phyloP scores from a whole-genome alignment of 164 flowering plant species.

The Annona squamosa region DNA sequence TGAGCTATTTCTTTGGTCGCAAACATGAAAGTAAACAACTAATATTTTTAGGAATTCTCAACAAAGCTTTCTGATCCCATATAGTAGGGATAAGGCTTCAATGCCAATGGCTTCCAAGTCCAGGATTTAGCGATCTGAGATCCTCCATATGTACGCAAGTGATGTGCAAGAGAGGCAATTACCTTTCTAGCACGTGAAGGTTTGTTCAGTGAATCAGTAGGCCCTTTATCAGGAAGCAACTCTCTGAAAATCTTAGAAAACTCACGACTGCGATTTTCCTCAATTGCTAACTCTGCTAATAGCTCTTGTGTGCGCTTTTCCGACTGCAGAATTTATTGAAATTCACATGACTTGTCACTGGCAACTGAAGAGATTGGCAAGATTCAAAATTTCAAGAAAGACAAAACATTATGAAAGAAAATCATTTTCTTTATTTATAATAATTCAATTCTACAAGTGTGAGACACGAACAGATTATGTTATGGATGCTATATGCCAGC shows the following conservation, averaged over 20 bases:
- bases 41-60: too few species aligned
- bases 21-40: too few species aligned
- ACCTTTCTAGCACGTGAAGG: conserved; percentile 60
- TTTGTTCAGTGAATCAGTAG: conserved; percentile 26
- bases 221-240: conserved; percentile 40
- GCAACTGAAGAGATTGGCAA: neutral
- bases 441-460: neutral
- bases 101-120: neutral
- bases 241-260: conserved; percentile 58
- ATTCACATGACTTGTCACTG: neutral
- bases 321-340: conserved; percentile 30
- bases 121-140: too few species aligned
- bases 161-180: neutral
- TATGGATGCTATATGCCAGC: neutral
- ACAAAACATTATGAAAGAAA: neutral
- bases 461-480: neutral
- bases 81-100: neutral
- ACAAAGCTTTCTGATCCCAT: too few species aligned
- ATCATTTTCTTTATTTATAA: too few species aligned
- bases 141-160: too few species aligned
- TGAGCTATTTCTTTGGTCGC: too few species aligned
- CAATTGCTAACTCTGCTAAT: conserved; percentile 51
- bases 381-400: too few species aligned
- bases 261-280: conserved; percentile 63
- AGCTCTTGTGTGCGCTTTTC: conserved; percentile 73